phyloP scores from a whole-genome alignment of 2,329 filamentous ascomycete species.

The Ophiosphaerella narmari region DNA sequence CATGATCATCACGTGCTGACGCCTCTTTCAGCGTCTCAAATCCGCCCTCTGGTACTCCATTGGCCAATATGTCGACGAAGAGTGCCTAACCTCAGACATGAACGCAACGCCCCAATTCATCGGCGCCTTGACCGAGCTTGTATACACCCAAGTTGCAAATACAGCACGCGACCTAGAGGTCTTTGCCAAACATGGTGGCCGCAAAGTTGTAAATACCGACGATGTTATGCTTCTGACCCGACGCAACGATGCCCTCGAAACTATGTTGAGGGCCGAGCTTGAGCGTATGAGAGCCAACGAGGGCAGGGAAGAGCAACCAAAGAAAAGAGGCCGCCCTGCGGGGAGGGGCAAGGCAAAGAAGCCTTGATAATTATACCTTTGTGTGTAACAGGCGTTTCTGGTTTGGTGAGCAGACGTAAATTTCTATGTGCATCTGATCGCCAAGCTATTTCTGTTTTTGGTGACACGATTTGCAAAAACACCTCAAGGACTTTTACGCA shows the following conservation, averaged over 20 bases:
- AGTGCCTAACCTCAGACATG: slow-evolving; percentile 71
- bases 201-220: slow-evolving; percentile 77
- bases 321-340: not conserved
- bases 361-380: too few relatives aligned
- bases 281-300: slow-evolving; percentile 52
- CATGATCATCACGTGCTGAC: not conserved
- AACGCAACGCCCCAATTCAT: slow-evolving; percentile 95
- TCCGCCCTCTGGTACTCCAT: slow-evolving; percentile 50
- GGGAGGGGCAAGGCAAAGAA: too few relatives aligned
- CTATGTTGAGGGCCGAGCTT: slow-evolving; percentile 72
- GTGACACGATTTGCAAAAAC: too few relatives aligned
- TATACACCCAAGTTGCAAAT: slow-evolving; percentile 75
- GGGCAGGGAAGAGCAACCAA: slow-evolving; percentile 23
- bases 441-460: too few relatives aligned
- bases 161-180: slow-evolving; percentile 64
- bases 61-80: slow-evolving; percentile 76
- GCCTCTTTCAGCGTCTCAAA: slow-evolving; percentile 51
- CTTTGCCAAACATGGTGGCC: slow-evolving; percentile 72
- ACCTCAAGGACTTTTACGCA: too few relatives aligned
- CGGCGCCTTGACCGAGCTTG: slow-evolving; percentile 74
- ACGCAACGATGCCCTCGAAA: slow-evolving; percentile 82
- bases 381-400: too few relatives aligned
- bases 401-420: too few relatives aligned
- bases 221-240: slow-evolving; percentile 87
- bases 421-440: too few relatives aligned